Conservation (phyloP, 805 yeast species). For the Kodamaea neixiangensis region DNA sequence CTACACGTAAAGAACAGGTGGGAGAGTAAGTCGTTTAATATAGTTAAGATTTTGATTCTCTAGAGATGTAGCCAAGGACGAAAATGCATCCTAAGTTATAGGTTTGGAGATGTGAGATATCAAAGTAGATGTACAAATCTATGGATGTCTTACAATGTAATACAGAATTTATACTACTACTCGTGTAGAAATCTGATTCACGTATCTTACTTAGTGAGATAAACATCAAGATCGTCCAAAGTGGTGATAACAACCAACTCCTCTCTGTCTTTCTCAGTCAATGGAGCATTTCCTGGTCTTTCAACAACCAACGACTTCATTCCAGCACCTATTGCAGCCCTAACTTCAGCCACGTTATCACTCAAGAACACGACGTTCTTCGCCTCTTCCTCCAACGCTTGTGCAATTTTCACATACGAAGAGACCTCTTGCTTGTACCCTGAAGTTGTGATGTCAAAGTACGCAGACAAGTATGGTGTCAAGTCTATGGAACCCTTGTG, state of each 20-base stretch:
- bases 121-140: too few relatives aligned
- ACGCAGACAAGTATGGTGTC: slow-evolving; percentile 57
- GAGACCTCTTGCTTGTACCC: slow-evolving; percentile 63
- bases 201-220: not conserved
- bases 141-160: too few relatives aligned
- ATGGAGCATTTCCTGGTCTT: slow-evolving; percentile 73
- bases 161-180: too few relatives aligned
- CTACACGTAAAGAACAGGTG: not conserved
- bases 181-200: too few relatives aligned
- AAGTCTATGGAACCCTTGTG: slow-evolving; percentile 46
- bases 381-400: slow-evolving; percentile 36
- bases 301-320: slow-evolving; percentile 57
- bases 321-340: slow-evolving; percentile 72
- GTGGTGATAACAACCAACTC: slow-evolving; percentile 1
- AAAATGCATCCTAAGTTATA: too few relatives aligned
- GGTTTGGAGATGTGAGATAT: too few relatives aligned
- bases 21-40: not conserved
- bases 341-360: slow-evolving; percentile 76
- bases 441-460: slow-evolving; percentile 82
- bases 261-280: slow-evolving; percentile 36
- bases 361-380: slow-evolving; percentile 62
- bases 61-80: not conserved
- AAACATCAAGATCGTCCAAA: slow-evolving; percentile 1
- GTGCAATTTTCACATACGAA: slow-evolving; percentile 61
- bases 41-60: not conserved